These are phyloP conservation scores for Vigna radiata DNA, from an alignment of 306 rosid genomes.

Conservation along the genomic window DNA sequence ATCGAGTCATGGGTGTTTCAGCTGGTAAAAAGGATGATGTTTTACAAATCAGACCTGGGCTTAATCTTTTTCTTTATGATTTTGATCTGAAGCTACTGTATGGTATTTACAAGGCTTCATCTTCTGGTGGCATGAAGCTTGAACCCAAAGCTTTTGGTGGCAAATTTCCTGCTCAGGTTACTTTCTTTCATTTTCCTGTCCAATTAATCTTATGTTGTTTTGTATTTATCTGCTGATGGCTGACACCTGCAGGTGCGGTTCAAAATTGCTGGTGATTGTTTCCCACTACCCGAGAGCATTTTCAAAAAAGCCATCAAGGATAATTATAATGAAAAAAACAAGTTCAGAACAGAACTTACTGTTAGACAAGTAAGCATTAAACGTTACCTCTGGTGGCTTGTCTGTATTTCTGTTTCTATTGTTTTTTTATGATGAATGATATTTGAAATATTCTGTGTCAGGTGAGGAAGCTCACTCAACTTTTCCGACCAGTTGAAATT, in stretches of 20 bases:
- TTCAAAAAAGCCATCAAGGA: slow-evolving; percentile 87
- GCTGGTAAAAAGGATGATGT: slow-evolving; percentile 66
- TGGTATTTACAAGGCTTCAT: slow-evolving; percentile 83
- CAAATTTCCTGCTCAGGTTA: slow-evolving; percentile 93
- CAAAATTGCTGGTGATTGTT: slow-evolving; percentile 68
- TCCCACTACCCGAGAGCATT: slow-evolving; percentile 81
- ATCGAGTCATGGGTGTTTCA: slow-evolving; percentile 82
- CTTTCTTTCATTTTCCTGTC: slow-evolving; percentile 2
- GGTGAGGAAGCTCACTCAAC: slow-evolving; percentile 79
- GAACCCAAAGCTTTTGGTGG: slow-evolving; percentile 92
- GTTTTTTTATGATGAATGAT: slow-evolving; percentile 15
- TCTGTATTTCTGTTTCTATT: slow-evolving; percentile 28
- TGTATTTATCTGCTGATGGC: slow-evolving; percentile 33
- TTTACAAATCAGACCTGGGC: slow-evolving; percentile 70
- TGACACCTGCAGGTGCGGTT: slow-evolving; percentile 78
- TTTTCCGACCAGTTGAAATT: slow-evolving; percentile 68
- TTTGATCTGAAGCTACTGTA: slow-evolving; percentile 88
- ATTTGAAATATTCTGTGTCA: slow-evolving; percentile 49
- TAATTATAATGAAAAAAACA: slow-evolving; percentile 66
- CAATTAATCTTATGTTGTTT: slow-evolving; percentile 31
- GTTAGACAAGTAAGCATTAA: slow-evolving; percentile 64
- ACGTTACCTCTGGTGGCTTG: slow-evolving; percentile 6
- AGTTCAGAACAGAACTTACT: slow-evolving; percentile 88
- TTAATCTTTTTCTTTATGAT: slow-evolving; percentile 86
- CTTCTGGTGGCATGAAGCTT: slow-evolving; percentile 81